Evolutionary conservation across 208 protist genomes (phyloP).

Genomic region (Ichthyophonus hoferi): DNA sequence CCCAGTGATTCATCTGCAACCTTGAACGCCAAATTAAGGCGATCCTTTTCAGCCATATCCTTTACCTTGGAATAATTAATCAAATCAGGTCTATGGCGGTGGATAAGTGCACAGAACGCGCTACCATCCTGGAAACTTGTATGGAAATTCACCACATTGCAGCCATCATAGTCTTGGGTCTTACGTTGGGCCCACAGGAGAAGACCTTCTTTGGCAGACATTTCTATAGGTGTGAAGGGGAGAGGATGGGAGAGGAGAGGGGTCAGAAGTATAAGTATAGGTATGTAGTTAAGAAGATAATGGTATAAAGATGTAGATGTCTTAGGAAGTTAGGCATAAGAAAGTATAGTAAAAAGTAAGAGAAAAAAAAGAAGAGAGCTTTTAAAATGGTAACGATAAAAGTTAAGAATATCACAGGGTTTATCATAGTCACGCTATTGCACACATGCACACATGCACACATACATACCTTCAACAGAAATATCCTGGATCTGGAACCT

Average conservation of each 20-base stretch:
- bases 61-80: slow-evolving; percentile 44
- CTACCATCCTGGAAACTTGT: slow-evolving; percentile 55
- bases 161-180: slow-evolving; percentile 56
- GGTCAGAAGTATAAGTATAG: no score
- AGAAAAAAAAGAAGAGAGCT: slow-evolving; percentile 31
- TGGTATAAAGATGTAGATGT: no score
- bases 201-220: slow-evolving; percentile 43
- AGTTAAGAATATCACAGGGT: slow-evolving; percentile 46
- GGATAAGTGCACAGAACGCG: slow-evolving; percentile 59
- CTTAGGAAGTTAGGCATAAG: no score
- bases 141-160: slow-evolving; percentile 67
- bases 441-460: slow-evolving; percentile 35
- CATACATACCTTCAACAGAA: slow-evolving; percentile 48
- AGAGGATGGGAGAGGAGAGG: no score
- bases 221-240: no score
- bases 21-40: slow-evolving; percentile 66
- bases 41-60: neutral
- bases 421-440: no score
- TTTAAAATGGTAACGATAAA: slow-evolving; percentile 19
- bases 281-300: no score
- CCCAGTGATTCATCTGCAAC: slow-evolving; percentile 59
- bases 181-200: slow-evolving; percentile 55
- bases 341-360: no score
- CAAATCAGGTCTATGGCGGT: slow-evolving; percentile 59
- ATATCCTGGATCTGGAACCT: slow-evolving; percentile 58